phyloP scores from a whole-genome alignment of 202 grass and related monocot species.

The Eragrostis tef region DNA sequence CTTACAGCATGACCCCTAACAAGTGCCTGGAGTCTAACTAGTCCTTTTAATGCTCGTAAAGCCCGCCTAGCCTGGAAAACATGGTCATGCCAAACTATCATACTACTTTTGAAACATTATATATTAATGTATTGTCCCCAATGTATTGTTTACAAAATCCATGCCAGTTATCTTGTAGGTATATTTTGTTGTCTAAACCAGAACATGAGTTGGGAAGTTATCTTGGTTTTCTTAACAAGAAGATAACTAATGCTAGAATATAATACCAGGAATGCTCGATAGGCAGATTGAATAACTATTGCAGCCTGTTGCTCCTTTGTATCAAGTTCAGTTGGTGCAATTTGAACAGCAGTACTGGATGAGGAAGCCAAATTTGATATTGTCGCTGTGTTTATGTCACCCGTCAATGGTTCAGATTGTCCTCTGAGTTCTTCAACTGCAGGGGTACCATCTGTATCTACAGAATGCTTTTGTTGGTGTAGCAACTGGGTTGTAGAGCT shows the following conservation, averaged over 20 bases:
- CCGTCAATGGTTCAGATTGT: slow-evolving; percentile 51
- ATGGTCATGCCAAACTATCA: slow-evolving; percentile 12
- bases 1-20: slow-evolving; percentile 79
- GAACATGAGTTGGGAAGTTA: slow-evolving; percentile 11
- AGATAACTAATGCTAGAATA: slow-evolving; percentile 33
- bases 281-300: slow-evolving; percentile 59
- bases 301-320: slow-evolving; percentile 58
- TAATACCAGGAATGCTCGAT: slow-evolving; percentile 69
- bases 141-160: neutral
- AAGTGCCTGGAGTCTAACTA: slow-evolving; percentile 79
- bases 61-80: slow-evolving; percentile 68
- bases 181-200: neutral
- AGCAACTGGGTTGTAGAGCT: slow-evolving; percentile 42
- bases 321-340: slow-evolving; percentile 44
- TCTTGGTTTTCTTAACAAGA: slow-evolving; percentile 15
- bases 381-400: slow-evolving; percentile 41
- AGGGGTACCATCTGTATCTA: slow-evolving; percentile 39
- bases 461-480: slow-evolving; percentile 43
- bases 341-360: slow-evolving; percentile 34
- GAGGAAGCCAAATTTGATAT: slow-evolving; percentile 42
- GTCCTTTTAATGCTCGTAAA: slow-evolving; percentile 74
- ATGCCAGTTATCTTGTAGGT: neutral
- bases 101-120: slow-evolving; percentile 5
- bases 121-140: neutral
- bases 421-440: slow-evolving; percentile 43